Evolutionary conservation across 768 basidiomycete genomes (phyloP).

Genomic region (Pholiota conissans): DNA sequence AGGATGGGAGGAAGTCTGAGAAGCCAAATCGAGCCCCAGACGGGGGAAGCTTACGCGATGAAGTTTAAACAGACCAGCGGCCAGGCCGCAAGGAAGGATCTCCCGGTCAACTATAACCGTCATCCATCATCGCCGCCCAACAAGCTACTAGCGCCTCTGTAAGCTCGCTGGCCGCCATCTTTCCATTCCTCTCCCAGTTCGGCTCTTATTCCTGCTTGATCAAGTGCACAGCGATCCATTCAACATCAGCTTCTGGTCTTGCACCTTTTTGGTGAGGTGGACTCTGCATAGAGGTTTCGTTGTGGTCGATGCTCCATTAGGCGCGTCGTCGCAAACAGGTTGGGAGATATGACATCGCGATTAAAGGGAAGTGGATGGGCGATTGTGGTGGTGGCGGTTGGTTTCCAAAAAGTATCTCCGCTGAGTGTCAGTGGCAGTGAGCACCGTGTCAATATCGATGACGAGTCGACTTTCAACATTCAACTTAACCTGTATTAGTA

Average conservation of each 20-base stretch:
- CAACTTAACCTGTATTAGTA: too few species aligned
- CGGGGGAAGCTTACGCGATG: constrained; percentile 2
- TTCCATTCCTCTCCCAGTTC: neutral
- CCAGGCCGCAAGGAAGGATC: neutral
- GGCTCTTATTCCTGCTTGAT: too few species aligned
- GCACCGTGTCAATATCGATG: too few species aligned
- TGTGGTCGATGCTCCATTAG: too few species aligned
- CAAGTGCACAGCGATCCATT: neutral
- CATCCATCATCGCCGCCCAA: neutral
- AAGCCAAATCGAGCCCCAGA: neutral
- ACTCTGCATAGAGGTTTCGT: too few species aligned
- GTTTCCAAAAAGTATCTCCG: neutral
- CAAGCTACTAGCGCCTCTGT: neutral
- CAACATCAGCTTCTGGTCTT: neutral
- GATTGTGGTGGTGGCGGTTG: neutral
- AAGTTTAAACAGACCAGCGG: neutral
- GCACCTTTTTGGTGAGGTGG: too few species aligned
- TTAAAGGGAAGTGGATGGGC: too few species aligned
- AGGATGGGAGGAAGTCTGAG: neutral
- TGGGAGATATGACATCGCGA: too few species aligned
- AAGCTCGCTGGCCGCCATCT: neutral
- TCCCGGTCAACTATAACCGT: constrained; percentile 3
- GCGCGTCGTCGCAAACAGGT: too few species aligned
- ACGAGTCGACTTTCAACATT: too few species aligned
- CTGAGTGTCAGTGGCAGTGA: too few species aligned